Percentiles rank a stretch among this genome's conserved stretches.
Evolutionary conservation across 805 yeast genomes (phyloP).

Genomic region (Saccharomycopsis oosterbeekiorum): DNA sequence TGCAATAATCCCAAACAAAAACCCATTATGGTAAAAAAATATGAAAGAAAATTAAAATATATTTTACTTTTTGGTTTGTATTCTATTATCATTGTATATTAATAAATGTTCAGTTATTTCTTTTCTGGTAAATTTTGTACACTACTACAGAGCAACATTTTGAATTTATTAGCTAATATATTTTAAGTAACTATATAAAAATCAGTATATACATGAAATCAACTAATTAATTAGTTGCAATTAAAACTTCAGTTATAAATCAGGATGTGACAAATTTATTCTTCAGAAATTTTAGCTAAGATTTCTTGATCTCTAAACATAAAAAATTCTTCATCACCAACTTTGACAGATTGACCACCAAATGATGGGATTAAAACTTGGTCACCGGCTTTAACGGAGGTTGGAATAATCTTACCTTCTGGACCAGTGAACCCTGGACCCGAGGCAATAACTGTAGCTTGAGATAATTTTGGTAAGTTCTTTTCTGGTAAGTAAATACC

Average conservation of each 20-base stretch:
- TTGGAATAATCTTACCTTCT: slow-evolving; percentile 62
- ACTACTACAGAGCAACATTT: neutral
- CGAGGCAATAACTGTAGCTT: slow-evolving; percentile 85
- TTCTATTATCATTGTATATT: neutral
- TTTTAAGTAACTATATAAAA: neutral
- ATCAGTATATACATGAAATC: neutral
- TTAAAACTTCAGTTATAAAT: neutral
- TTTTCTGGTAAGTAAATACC: slow-evolving; percentile 94
- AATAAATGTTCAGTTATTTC: neutral
- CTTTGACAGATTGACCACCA: slow-evolving; percentile 85
- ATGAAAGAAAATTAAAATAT: neutral
- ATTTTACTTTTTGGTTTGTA: neutral
- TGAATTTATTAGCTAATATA: neutral
- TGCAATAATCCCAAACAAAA: slow-evolving; percentile 3
- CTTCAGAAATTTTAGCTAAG: slow-evolving; percentile 75
- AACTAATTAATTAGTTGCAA: neutral
- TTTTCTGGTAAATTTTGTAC: neutral
- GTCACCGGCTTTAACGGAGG: slow-evolving; percentile 83
- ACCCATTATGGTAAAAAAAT: slow-evolving; percentile 13
- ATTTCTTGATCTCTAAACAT: slow-evolving; percentile 90
- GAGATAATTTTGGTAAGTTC: slow-evolving; percentile 88
- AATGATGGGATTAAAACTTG: slow-evolving; percentile 87
- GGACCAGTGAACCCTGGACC: slow-evolving; percentile 86
- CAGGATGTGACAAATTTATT: slow-evolving; percentile 24
- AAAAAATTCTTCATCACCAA: slow-evolving; percentile 69